Evolutionary conservation across 2,329 filamentous ascomycete species (phyloP), one percentile per base, ranked within the genome.

Genomic region (Pseudogymnoascus pannorum): DNA sequence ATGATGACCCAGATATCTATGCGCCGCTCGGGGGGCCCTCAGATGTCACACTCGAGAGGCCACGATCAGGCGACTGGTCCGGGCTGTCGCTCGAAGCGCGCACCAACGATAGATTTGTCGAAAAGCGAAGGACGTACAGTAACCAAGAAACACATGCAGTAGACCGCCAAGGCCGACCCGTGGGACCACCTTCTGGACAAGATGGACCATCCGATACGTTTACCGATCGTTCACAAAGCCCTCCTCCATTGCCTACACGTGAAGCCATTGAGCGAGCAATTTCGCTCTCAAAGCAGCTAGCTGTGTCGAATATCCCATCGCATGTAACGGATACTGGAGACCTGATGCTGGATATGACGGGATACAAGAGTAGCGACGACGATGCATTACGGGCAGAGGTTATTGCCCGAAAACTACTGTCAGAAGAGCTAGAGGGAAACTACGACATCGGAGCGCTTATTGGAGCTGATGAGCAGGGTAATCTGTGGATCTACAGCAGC

Each of bases 401-500:
- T n/a, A 82, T 97, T 64, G 94, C 94, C 4, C 85, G 94, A 20
- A 94, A 93, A 72, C 91, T 99, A 58, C 81, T 99, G 11, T 87
- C 92, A 0, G 92, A 99, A 71, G 93, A 97, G 75, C 77, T 97
- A 12, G 90, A 96, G 69, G 94, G 92, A 20, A 92, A 93, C 71
- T 97, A 97, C 73, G 94, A 99, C 72, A 96, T 99, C 68, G 94
- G 94, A 5, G 88, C 93, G 1, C 80, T 99, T 29, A 96, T 99
- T 68, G 94, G 92, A 11, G 93, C 94, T 48, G 94, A 99, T 71
- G 92, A 96, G 70, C 86, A 94, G 63, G 94, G 94, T 5, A 99
- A 99, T 69, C 80, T 99, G n/a, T 97, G 94, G 93, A 97, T 99
- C 67, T 99, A 99, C 77, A 94, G 92, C 75, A 97, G 92, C 69